Conservation (phyloP, 805 yeast species). For the Saturnispora dispora region DNA sequence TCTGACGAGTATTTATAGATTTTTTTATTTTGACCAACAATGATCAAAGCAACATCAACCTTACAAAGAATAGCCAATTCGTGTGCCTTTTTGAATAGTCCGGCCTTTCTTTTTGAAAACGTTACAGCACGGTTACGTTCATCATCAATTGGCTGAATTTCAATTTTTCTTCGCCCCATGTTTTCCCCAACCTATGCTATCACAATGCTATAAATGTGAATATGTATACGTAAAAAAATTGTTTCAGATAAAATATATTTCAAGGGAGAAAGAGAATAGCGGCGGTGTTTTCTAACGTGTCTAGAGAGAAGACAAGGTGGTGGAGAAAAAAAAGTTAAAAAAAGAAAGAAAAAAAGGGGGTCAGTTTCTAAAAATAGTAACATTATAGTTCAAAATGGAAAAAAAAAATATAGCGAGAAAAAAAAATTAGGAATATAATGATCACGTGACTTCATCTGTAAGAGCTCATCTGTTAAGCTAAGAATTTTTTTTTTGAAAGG, state of each 20-base stretch:
- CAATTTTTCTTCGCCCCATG: slow-evolving; percentile 97
- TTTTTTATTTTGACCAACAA: slow-evolving; percentile 73
- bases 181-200: neutral
- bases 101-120: slow-evolving; percentile 89
- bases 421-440: too few species aligned
- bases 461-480: too few species aligned
- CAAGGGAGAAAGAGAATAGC: neutral
- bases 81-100: slow-evolving; percentile 80
- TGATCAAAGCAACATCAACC: slow-evolving; percentile 85
- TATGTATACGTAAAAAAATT: neutral
- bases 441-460: neutral
- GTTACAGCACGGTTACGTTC: slow-evolving; percentile 84
- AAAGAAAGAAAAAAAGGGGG: neutral
- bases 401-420: too few species aligned
- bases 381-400: too few species aligned
- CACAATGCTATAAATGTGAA: neutral
- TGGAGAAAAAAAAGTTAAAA: neutral
- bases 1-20: slow-evolving; percentile 79
- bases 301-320: neutral
- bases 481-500: too few species aligned
- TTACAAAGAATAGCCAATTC: slow-evolving; percentile 85
- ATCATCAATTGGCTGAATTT: slow-evolving; percentile 81
- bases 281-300: neutral
- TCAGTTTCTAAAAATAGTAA: neutral
- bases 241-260: neutral